Evolutionary conservation across 306 rosid species (phyloP), one percentile per base, ranked within the genome.

Genomic region (Cicer arietinum): DNA sequence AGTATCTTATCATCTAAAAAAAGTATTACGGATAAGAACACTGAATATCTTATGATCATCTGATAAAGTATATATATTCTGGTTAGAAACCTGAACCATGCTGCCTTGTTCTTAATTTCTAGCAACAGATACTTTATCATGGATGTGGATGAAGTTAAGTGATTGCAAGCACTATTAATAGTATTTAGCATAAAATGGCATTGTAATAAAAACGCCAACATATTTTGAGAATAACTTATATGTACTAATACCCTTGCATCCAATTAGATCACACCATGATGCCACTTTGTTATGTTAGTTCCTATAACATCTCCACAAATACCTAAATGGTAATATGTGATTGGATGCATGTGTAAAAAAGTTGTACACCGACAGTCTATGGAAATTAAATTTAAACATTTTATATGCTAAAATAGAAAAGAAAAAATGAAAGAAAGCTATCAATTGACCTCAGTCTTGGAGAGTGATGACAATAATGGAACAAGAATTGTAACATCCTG

Each of bases 401-500:
- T 47, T 47, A 7, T 6, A 47, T 41, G 67, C 63, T 61, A 71
- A 45, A 77, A 81, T 40, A 41, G 54, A 78, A 61, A 50, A 75
- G 63, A 13, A 65, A 37, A 82, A 60, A 39, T 68, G 18, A 59
- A 48, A 72, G 18, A 67, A 41, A 66, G 51, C 22, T 20, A 82
- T 51, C 53, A 22, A 67, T 51, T 83, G 43, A 95, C 99, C 98
- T 95, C 99, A 48, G 79, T 82, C 88, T 88, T 95, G 71, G 98
- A 82, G 75, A 95, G 96, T 1, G 97, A 92, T 73, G 97, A 78
- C 77, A 95, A 79, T 84, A 95, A 85, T 12, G 99, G 99, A 77
- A 95, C 96, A 59, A 95, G 97, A 84, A 95, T 95, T 70, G 99
- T 83, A 85, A 95, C 99, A 79, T 95, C 99, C 99, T 89, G 96